Percentiles rank a stretch among this genome's conserved stretches.
Evolutionary conservation across 169 alveolate species (phyloP).

Genomic region (Eimeria acervulina): DNA sequence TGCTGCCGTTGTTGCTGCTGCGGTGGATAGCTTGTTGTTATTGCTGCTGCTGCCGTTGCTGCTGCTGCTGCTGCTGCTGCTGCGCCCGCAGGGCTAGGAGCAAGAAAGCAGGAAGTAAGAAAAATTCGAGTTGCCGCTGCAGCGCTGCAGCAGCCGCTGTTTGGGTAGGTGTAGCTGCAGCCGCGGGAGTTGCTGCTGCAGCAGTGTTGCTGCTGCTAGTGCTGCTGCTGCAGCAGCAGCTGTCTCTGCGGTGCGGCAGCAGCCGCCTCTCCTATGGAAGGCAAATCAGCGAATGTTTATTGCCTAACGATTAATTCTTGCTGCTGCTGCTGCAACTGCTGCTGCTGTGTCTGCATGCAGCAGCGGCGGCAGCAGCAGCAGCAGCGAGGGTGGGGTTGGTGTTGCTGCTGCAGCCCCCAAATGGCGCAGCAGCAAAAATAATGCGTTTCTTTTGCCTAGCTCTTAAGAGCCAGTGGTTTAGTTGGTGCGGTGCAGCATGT

Average conservation of each 20-base stretch:
- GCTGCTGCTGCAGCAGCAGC: slow-evolving; percentile 21
- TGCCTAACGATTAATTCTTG: too few species aligned
- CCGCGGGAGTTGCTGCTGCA: background rate
- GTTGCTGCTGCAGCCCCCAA: background rate
- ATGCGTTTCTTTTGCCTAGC: background rate
- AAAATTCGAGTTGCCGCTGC: background rate
- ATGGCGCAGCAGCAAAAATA: background rate
- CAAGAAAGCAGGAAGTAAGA: too few species aligned
- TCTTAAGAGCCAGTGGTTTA: background rate
- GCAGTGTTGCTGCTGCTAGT: background rate
- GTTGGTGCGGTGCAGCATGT: background rate
- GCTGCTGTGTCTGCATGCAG: too few species aligned
- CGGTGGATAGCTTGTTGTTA: background rate
- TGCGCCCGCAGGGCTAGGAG: too few species aligned
- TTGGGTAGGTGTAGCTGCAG: background rate
- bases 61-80: too few species aligned
- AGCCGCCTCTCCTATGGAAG: background rate
- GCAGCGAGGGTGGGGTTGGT: slow-evolving; percentile 8
- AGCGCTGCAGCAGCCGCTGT: background rate
- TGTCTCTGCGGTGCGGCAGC: background rate
- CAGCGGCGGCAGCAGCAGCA: too few species aligned
- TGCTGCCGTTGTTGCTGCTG: background rate
- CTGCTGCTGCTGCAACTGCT: too few species aligned
- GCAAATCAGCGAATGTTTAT: background rate
- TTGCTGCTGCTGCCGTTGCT: too few species aligned